These are phyloP conservation scores for Trypanosoma lewisi DNA, from an alignment of 208 protist species.

Conservation along the genomic window DNA sequence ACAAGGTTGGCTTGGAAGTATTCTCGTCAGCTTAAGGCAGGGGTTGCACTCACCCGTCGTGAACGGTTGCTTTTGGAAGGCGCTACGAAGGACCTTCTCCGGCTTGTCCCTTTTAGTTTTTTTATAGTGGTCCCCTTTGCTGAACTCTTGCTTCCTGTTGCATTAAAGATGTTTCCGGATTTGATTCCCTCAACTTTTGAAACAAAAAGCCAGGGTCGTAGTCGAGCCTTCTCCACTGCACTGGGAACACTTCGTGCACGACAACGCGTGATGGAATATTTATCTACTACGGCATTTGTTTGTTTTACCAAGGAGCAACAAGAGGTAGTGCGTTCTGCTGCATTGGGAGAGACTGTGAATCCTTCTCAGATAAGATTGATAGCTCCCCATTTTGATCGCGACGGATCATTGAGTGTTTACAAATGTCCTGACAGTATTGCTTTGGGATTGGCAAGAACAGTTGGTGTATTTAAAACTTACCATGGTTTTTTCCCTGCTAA, in stretches of 20 bases:
- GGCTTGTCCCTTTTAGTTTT: conserved; percentile 96
- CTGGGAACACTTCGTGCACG: conserved; percentile 81
- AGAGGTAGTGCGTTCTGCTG: conserved; percentile 72
- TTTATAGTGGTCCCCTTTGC: conserved; percentile 96
- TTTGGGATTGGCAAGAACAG: conserved; percentile 56
- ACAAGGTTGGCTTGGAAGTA: conserved; percentile 86
- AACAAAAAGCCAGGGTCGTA: conserved; percentile 81
- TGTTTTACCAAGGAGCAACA: conserved; percentile 80
- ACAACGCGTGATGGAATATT: conserved; percentile 81
- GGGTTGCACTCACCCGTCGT: conserved; percentile 82
- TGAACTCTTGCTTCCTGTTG: conserved; percentile 94
- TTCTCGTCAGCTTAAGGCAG: conserved; percentile 78
- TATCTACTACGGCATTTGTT: conserved; percentile 78
- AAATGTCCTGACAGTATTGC: conserved; percentile 76
- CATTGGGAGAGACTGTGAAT: conserved; percentile 75
- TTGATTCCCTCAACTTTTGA: conserved; percentile 96
- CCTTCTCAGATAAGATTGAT: conserved; percentile 74
- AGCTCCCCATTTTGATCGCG: conserved; percentile 68
- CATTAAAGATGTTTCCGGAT: conserved; percentile 96
- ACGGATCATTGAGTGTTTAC: conserved; percentile 84
- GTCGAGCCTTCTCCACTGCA: conserved; percentile 66
- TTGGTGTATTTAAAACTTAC: conserved; percentile 81
- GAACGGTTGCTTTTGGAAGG: conserved; percentile 90
- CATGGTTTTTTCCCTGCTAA: conserved; percentile 61
- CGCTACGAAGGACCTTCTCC: conserved; percentile 92